Conservation (phyloP, 371 early-diverging fungal genomes). For the Mortierella sp. region DNA sequence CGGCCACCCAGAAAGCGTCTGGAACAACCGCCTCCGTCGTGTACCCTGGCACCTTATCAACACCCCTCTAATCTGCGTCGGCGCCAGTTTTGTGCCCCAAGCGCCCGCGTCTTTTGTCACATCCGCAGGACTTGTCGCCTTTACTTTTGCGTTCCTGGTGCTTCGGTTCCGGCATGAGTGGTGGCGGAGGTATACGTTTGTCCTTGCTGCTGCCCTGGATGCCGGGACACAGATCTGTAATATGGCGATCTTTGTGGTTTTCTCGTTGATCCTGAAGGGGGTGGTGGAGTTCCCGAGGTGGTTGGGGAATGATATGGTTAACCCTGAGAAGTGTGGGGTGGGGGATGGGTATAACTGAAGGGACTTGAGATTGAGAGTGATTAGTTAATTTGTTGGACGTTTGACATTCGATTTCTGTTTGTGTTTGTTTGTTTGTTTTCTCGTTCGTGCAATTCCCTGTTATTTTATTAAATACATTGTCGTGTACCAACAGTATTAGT, state of each 20-base stretch:
- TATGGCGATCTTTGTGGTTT: slow-evolving; percentile 57
- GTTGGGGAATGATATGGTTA: slow-evolving; percentile 34
- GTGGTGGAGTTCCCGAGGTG: slow-evolving; percentile 35
- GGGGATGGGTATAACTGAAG: slow-evolving; percentile 46
- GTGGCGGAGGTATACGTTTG: slow-evolving; percentile 59
- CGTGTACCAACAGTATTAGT: too few species aligned
- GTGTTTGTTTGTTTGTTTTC: not conserved
- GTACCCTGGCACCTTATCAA: slow-evolving; percentile 51
- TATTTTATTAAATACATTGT: too few species aligned
- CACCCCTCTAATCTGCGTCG: slow-evolving; percentile 44
- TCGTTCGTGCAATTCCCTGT: not conserved
- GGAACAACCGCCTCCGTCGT: slow-evolving; percentile 30
- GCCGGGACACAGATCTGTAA: slow-evolving; percentile 56
- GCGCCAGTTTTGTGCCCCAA: slow-evolving; percentile 54
- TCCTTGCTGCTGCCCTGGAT: slow-evolving; percentile 59
- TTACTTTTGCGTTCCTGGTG: slow-evolving; percentile 46
- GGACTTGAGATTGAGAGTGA: not conserved
- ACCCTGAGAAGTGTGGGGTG: slow-evolving; percentile 45
- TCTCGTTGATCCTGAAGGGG: slow-evolving; percentile 42
- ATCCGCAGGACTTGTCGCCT: slow-evolving; percentile 50
- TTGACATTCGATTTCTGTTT: too few species aligned
- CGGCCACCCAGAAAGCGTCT: slow-evolving; percentile 23
- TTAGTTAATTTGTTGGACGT: not conserved
- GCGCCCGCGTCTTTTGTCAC: slow-evolving; percentile 48
- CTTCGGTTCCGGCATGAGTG: slow-evolving; percentile 50